Conservation (phyloP, 1,284 basidiomycete genomes). For the Cutaneotrichosporon cutaneum region DNA sequence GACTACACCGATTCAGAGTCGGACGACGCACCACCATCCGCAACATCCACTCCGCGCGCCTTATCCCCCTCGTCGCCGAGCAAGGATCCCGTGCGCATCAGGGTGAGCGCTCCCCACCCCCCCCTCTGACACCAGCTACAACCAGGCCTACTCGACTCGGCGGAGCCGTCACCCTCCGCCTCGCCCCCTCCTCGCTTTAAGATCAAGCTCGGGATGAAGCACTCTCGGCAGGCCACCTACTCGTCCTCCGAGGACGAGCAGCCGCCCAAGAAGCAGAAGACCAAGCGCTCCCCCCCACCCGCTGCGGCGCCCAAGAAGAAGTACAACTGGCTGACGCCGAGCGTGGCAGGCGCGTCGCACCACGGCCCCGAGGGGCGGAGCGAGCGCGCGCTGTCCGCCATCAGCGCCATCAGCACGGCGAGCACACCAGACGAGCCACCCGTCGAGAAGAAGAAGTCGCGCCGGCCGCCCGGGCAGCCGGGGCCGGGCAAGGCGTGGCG, state of each 20-base stretch:
- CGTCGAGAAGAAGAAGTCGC: constrained; percentile 24
- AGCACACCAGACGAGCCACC: constrained; percentile 7
- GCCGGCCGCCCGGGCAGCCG: constrained; percentile 12
- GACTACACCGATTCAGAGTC: constrained; percentile 39
- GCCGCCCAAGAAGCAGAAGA: not conserved
- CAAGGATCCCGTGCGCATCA: constrained; percentile 11
- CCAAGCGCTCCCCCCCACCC: constrained; percentile 15
- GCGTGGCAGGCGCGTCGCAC: constrained; percentile 41
- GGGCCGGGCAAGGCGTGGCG: constrained; percentile 45
- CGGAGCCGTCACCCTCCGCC: constrained; percentile 10
- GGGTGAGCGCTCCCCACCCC: not conserved
- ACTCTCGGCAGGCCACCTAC: constrained; percentile 26
- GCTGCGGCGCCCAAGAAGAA: constrained; percentile 23
- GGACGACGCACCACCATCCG: constrained; percentile 15
- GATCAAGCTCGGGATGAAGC: constrained; percentile 38
- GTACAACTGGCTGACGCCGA: constrained; percentile 48
- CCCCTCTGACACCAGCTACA: constrained; percentile 8
- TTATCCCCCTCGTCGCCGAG: not conserved
- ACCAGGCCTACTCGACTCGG: constrained; percentile 15
- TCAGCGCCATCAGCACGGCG: constrained; percentile 10
- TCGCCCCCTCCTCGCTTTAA: constrained; percentile 41
- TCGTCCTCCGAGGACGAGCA: constrained; percentile 40
- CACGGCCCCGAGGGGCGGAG: constrained; percentile 34
- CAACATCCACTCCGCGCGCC: constrained; percentile 8
- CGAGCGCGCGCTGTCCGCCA: constrained; percentile 3